Conservation (phyloP, 371 early-diverging fungal genomes). For the Mortierella sp. region DNA sequence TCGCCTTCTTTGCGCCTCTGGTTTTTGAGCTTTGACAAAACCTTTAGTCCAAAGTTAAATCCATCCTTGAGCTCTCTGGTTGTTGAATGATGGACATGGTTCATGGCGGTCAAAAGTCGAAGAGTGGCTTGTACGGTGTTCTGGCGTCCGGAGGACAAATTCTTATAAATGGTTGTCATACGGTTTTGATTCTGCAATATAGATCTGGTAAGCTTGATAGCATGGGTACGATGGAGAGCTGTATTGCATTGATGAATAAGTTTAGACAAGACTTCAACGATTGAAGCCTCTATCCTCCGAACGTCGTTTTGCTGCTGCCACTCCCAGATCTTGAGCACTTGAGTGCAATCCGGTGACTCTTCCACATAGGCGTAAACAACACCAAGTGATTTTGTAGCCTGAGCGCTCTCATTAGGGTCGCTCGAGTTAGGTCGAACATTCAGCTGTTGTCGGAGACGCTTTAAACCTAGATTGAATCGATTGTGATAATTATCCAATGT, state of each 20-base stretch:
- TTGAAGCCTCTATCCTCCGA: slow-evolving; percentile 81
- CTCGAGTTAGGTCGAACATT: slow-evolving; percentile 53
- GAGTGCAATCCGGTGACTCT: slow-evolving; percentile 50
- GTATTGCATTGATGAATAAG: slow-evolving; percentile 56
- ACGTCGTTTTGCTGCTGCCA: slow-evolving; percentile 81
- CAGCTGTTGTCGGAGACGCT: slow-evolving; percentile 47
- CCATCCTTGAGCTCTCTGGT: slow-evolving; percentile 53
- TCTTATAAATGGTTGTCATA: slow-evolving; percentile 50
- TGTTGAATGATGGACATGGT: slow-evolving; percentile 53
- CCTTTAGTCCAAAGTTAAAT: slow-evolving; percentile 53
- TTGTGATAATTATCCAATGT: background rate
- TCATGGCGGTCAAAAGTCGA: slow-evolving; percentile 63
- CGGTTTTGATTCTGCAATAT: slow-evolving; percentile 50
- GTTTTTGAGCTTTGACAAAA: slow-evolving; percentile 35
- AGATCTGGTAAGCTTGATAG: slow-evolving; percentile 47
- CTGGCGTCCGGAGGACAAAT: slow-evolving; percentile 49
- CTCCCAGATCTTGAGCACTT: slow-evolving; percentile 56
- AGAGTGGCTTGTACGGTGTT: slow-evolving; percentile 58
- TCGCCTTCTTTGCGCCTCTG: slow-evolving; percentile 52
- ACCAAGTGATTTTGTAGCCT: slow-evolving; percentile 37
- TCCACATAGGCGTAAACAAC: slow-evolving; percentile 50
- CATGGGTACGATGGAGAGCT: slow-evolving; percentile 40
- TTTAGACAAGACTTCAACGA: slow-evolving; percentile 51
- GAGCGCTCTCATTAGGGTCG: slow-evolving; percentile 46
- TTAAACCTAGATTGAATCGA: slow-evolving; percentile 21